phyloP scores from a whole-genome alignment of 164 flowering plant species.

The Berberis vulgaris region DNA sequence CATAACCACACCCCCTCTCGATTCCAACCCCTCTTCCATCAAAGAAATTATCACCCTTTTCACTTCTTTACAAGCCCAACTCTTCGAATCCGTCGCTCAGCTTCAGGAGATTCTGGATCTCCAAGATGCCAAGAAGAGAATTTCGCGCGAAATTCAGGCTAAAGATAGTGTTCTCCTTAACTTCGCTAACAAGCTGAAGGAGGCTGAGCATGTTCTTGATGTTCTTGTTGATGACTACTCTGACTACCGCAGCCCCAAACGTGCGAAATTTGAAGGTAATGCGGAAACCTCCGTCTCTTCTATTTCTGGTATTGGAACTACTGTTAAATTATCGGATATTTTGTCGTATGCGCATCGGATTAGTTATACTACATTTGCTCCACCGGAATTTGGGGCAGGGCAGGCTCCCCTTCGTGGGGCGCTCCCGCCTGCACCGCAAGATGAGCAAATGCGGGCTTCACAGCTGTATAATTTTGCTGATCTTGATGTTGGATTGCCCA shows the following conservation, averaged over 20 bases:
- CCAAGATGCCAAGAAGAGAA: constrained; percentile 54
- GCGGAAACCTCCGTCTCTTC: neutral
- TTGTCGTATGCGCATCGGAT: constrained; percentile 76
- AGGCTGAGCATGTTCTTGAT: constrained; percentile 71
- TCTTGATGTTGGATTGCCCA: constrained; percentile 83
- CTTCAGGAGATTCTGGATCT: constrained; percentile 90
- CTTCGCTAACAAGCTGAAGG: constrained; percentile 64
- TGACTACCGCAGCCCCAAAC: constrained; percentile 53
- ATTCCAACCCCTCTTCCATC: constrained; percentile 41
- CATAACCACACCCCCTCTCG: constrained; percentile 22
- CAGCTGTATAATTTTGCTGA: constrained; percentile 75
- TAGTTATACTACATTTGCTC: constrained; percentile 95
- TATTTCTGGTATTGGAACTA: constrained; percentile 38
- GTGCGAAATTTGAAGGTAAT: constrained; percentile 25
- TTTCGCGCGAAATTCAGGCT: constrained; percentile 44
- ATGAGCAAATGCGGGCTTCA: constrained; percentile 95
- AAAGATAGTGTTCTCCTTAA: constrained; percentile 51
- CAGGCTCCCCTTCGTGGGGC: constrained; percentile 86
- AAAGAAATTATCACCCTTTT: constrained; percentile 58
- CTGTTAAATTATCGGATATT: constrained; percentile 52
- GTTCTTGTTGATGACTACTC: constrained; percentile 79
- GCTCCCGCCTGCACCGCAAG: constrained; percentile 96
- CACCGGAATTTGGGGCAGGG: constrained; percentile 92
- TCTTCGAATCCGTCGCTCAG: constrained; percentile 79
- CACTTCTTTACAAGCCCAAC: constrained; percentile 68